Evolutionary conservation across 345 rosid genomes (phyloP).

Genomic region (Eucalyptus caleyi): DNA sequence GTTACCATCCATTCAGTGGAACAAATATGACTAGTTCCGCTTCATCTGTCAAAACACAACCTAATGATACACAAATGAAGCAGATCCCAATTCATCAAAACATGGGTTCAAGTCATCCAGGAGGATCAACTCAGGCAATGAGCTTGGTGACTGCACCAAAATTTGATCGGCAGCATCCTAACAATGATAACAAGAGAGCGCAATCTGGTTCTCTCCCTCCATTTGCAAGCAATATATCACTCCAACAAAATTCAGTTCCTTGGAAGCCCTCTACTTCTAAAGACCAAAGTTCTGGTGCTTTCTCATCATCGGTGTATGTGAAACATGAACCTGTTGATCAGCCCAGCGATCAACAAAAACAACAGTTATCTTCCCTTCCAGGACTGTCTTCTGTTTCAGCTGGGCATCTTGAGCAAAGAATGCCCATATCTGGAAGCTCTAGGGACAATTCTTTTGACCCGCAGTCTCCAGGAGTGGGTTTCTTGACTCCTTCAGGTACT

Average conservation of each 20-base stretch:
- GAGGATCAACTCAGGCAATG: slow-evolving; percentile 34
- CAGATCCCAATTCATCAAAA: slow-evolving; percentile 45
- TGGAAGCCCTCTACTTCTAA: slow-evolving; percentile 41
- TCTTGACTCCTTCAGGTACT: slow-evolving; percentile 20
- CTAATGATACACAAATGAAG: slow-evolving; percentile 62
- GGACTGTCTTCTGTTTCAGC: slow-evolving; percentile 15
- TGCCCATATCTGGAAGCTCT: slow-evolving; percentile 18
- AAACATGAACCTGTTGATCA: slow-evolving; percentile 65
- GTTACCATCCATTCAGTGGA: slow-evolving; percentile 47
- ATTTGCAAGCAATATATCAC: slow-evolving; percentile 32
- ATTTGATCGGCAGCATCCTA: slow-evolving; percentile 54
- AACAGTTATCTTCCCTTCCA: slow-evolving; percentile 11
- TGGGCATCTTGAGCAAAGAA: slow-evolving; percentile 23
- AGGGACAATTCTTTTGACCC: slow-evolving; percentile 51
- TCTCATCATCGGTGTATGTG: slow-evolving; percentile 34
- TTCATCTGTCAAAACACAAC: slow-evolving; percentile 48
- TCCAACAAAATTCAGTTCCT: slow-evolving; percentile 38
- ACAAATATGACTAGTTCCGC: slow-evolving; percentile 36
- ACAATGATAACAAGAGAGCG: slow-evolving; percentile 39
- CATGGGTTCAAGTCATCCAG: slow-evolving; percentile 40
- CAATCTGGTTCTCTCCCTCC: slow-evolving; percentile 37
- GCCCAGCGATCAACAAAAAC: slow-evolving; percentile 36
- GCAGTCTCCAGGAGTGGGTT: slow-evolving; percentile 47
- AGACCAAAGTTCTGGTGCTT: slow-evolving; percentile 30
- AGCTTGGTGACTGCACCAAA: slow-evolving; percentile 31